Percentiles rank a stretch among this genome's conserved stretches.
Conservation (phyloP, 352 stramenopile genomes). For the Globisporangium heterothallicum region DNA sequence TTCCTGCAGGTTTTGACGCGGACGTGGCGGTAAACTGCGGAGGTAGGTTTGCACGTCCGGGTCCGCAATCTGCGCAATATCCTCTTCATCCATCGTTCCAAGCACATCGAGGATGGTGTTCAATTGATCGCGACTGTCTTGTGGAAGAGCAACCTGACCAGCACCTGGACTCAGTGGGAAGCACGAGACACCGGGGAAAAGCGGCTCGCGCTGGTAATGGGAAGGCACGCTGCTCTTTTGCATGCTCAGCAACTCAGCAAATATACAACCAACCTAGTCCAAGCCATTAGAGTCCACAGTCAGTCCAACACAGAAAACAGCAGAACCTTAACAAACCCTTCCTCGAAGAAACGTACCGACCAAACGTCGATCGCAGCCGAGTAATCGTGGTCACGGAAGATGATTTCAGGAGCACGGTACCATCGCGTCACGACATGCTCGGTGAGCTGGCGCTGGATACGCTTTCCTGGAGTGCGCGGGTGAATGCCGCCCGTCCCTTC, state of each 20-base stretch:
- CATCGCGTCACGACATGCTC: constrained; percentile 94
- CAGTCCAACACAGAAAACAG: background rate
- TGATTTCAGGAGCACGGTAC: constrained; percentile 94
- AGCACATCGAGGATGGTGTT: constrained; percentile 87
- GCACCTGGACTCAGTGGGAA: constrained; percentile 77
- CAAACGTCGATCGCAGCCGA: constrained; percentile 85
- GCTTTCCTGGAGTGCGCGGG: constrained; percentile 64
- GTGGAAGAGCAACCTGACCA: constrained; percentile 65
- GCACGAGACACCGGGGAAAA: constrained; percentile 94
- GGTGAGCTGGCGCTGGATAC: constrained; percentile 89
- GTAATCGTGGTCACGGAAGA: constrained; percentile 89
- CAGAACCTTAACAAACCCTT: too few species aligned
- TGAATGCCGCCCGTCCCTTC: constrained; percentile 57
- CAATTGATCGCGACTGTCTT: constrained; percentile 82
- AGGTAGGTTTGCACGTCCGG: constrained; percentile 81
- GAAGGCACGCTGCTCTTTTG: constrained; percentile 93
- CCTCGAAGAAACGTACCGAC: constrained; percentile 75
- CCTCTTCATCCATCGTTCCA: constrained; percentile 80
- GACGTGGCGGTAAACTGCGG: constrained; percentile 59
- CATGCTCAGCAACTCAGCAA: constrained; percentile 94
- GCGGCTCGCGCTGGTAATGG: constrained; percentile 91
- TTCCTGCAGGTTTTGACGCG: constrained; percentile 69
- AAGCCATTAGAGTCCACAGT: constrained; percentile 5
- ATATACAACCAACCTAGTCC: constrained; percentile 90
- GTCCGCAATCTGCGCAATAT: constrained; percentile 83